Percentiles rank a stretch among this genome's conserved stretches.
Conservation (phyloP, 371 early-diverging fungal species). For the Mortierella sp. region DNA sequence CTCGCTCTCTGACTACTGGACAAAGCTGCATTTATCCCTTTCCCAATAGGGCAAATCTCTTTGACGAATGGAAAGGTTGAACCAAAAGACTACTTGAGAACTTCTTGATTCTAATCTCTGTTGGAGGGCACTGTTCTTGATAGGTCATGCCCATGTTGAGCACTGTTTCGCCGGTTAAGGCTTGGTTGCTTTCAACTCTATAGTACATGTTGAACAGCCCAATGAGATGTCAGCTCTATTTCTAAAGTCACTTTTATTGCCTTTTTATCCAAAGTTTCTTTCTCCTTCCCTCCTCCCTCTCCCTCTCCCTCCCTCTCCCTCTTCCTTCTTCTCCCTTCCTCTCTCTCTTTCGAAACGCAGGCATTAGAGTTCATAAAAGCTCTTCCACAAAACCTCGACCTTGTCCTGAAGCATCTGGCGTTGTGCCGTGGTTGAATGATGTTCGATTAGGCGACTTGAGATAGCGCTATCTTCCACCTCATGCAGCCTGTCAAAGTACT, state of each 20-base stretch:
- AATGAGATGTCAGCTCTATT: too few species aligned
- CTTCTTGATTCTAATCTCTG: too few species aligned
- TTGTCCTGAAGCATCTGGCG: conserved; percentile 29
- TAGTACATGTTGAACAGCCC: conserved; percentile 10
- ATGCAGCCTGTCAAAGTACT: conserved; percentile 30
- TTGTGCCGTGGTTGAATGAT: conserved; percentile 6
- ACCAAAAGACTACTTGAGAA: too few species aligned
- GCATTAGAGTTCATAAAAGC: conserved; percentile 21
- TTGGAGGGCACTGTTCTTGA: conserved; percentile 37
- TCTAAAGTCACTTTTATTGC: too few species aligned
- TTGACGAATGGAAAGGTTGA: too few species aligned
- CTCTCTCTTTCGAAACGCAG: not conserved
- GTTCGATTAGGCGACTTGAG: conserved; percentile 21
- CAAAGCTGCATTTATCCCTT: too few species aligned
- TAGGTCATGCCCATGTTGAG: conserved; percentile 34
- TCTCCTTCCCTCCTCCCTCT: too few species aligned
- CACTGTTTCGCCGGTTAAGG: conserved; percentile 33
- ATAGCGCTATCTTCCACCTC: conserved; percentile 24
- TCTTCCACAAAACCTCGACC: conserved; percentile 22
- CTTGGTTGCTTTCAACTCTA: conserved; percentile 26
- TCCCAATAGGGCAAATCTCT: too few species aligned
- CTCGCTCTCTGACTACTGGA: too few species aligned
- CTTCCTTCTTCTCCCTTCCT: not conserved
- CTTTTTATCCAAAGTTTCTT: too few species aligned
- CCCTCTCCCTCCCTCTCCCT: not conserved